Base-by-base conservation (phyloP, 352 stramenopile genomes). In the Phytophthora europaea region DNA sequence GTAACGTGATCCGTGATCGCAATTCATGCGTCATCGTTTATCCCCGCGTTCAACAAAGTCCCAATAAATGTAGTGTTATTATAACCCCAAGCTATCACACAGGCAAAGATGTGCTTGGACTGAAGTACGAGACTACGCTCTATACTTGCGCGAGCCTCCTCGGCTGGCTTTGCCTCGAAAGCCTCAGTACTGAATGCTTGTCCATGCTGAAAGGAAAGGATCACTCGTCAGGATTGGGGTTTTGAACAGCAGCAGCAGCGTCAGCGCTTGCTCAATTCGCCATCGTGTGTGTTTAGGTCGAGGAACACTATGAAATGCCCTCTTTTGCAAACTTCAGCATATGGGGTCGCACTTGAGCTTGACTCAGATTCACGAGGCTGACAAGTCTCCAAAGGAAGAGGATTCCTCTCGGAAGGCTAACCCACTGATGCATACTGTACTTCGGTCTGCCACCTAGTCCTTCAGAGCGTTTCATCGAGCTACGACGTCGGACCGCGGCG, bases 191-290 rank as follows among this genome's bases (percentile, higher is more conserved):
- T 26, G 28, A 51, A 10, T 26, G 22, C 38, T 58, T 16, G 20
- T 40, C 55, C 22, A 58, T 20, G 56, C 48, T 61, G 55, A 67
- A 72, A 23, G 22, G 38, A 12, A 66, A 63, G 48, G 66, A 73
- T 43, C 38, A 54, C 66, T 58, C 66, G 58, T 51, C 56, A 72
- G 66, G 66, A 68, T 73, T 59, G 58, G 47, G 26, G 8, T 6
- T 45, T 45, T 31, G 13, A 38, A 10, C 18, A 65, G 22, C 53
- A 70, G 45, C 54, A 64, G 63, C 26, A 31, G 63, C 10, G 45
- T 62, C 56, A 56, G 56, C 31, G 60, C n/a, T 5, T 67, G 34
- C 7, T 43, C 34, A 43, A 8, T 31, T 31, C 34, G 34, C 34
- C 12, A 13, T 9, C 34, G 13, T 43, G 64, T 31, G 28, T 31